phyloP scores from a whole-genome alignment of 1,284 basidiomycete genomes.

The Fistulinella staudtii region DNA sequence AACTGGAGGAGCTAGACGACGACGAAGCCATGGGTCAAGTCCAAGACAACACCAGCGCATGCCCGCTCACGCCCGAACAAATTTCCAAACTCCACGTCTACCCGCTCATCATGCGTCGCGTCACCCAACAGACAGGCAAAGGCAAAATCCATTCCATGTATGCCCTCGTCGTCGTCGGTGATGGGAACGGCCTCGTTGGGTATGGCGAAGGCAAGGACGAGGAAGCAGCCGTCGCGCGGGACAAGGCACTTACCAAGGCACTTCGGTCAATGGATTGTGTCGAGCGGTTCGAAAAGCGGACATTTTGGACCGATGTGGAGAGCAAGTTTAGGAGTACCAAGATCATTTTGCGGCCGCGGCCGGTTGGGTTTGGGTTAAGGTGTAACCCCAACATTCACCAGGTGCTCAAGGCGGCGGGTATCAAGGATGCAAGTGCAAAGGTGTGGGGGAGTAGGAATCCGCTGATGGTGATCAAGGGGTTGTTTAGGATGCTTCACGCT shows the following conservation, averaged over 20 bases:
- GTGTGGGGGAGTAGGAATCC: slow-evolving; percentile 91
- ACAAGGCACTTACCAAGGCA: slow-evolving; percentile 70
- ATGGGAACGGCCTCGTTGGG: slow-evolving; percentile 86
- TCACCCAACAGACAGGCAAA: slow-evolving; percentile 83
- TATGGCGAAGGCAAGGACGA: slow-evolving; percentile 84
- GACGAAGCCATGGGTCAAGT: slow-evolving; percentile 25
- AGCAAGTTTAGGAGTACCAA: slow-evolving; percentile 85
- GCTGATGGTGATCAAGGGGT: slow-evolving; percentile 53
- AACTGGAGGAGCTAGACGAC: slow-evolving; percentile 16
- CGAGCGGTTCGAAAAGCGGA: slow-evolving; percentile 84
- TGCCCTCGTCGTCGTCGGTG: slow-evolving; percentile 77
- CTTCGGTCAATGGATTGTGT: slow-evolving; percentile 84
- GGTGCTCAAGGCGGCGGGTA: slow-evolving; percentile 88
- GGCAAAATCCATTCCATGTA: slow-evolving; percentile 73
- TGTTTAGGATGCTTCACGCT: slow-evolving; percentile 59
- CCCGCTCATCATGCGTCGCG: slow-evolving; percentile 55
- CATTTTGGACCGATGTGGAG: slow-evolving; percentile 85
- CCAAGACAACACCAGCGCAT: slow-evolving; percentile 20
- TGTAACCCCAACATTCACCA: slow-evolving; percentile 89
- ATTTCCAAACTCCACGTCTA: slow-evolving; percentile 49
- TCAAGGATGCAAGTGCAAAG: slow-evolving; percentile 92
- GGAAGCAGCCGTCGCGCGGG: slow-evolving; percentile 55
- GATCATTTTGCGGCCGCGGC: slow-evolving; percentile 82
- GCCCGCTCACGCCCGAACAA: slow-evolving; percentile 21
- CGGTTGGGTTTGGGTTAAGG: slow-evolving; percentile 90